Base-by-base conservation (phyloP, 129 eudicot species). In the Centella asiatica region DNA sequence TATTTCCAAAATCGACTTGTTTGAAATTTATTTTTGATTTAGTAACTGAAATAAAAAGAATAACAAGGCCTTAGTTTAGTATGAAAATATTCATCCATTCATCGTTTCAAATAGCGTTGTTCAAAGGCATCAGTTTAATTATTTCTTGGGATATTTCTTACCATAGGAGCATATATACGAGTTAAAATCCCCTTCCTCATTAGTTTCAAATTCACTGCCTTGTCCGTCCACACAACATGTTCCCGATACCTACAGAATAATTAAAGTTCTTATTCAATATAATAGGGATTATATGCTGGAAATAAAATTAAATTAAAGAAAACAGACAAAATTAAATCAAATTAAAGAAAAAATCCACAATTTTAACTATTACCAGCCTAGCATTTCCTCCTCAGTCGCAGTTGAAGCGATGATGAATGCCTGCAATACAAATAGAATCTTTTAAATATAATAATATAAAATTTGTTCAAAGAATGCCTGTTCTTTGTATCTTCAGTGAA, bases 341-440 rank as follows among this genome's bases (percentile, higher is more conserved):
- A 39, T 34, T 2, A 19, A 15, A 23, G 4, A 26, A 9, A 19
- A 1, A 17, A 5, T 23, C 12, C 3, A 39, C n/a, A 11, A 4
- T 24, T 20, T 57, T 49, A 20, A 52, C 7, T 55, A 62, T 78
- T 87, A 92, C 98, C 98, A 92, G 79, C 74, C 68, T 22, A 80
- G 77, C 81, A 84, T 92, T 77, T 92, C 98, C 60, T 85, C 98
- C 81, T 92, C 84, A 24, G 96, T 81, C 13, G 88, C 86, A 6
- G 98, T 92, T 26, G 98, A 92, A 72, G 96, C 96, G 74, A 92
- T 83, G 62, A 92, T 84, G 69, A 92, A 92, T 26, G 98, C 98
- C 98, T 92, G 94, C 72, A 76, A 19, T 47, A 58, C 28, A 44
- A 51, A 65, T 34, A 14, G 3, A 2, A 57, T 13, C 22, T 33